Evolutionary conservation across 352 stramenopile genomes (phyloP).

Genomic region (Globisporangium acanthophoron): DNA sequence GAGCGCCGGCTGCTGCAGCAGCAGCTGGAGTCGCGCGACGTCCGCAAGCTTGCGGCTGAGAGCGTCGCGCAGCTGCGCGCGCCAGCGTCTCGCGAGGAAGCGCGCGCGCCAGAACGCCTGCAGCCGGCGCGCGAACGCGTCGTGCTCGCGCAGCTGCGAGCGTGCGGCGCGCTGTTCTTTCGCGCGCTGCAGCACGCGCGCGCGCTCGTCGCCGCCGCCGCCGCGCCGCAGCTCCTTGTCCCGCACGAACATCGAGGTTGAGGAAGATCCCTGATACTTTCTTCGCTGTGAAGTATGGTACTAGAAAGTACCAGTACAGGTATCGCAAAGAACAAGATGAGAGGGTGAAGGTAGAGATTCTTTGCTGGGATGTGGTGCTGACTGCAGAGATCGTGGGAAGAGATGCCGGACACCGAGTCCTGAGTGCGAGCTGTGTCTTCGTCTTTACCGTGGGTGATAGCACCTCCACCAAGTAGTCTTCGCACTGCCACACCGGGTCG

Average conservation of each 20-base stretch:
- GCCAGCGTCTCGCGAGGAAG: slow-evolving; percentile 15
- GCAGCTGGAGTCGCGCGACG: slow-evolving; percentile 40
- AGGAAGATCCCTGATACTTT: too few species aligned
- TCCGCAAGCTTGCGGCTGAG: slow-evolving; percentile 54
- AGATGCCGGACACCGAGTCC: too few species aligned
- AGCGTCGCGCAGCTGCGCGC: slow-evolving; percentile 18
- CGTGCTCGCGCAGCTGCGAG: slow-evolving; percentile 29
- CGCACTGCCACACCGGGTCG: not conserved
- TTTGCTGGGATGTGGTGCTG: too few species aligned
- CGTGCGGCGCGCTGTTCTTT: slow-evolving; percentile 40
- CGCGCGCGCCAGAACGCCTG: slow-evolving; percentile 42
- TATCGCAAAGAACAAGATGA: too few species aligned
- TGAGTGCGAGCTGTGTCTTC: too few species aligned
- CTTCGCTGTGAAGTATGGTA: too few species aligned
- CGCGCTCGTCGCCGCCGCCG: not conserved
- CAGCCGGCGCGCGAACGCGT: slow-evolving; percentile 23
- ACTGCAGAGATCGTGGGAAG: too few species aligned
- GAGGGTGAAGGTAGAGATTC: too few species aligned
- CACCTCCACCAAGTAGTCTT: not conserved
- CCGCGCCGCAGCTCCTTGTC: not conserved
- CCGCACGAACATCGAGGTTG: not conserved
- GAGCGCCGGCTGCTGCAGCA: slow-evolving; percentile 48
- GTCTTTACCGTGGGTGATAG: too few species aligned
- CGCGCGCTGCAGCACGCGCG: slow-evolving; percentile 47
- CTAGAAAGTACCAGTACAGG: too few species aligned